These are phyloP conservation scores for Suillus sp. DNA, from an alignment of 768 basidiomycete genomes.

Conservation along the genomic window DNA sequence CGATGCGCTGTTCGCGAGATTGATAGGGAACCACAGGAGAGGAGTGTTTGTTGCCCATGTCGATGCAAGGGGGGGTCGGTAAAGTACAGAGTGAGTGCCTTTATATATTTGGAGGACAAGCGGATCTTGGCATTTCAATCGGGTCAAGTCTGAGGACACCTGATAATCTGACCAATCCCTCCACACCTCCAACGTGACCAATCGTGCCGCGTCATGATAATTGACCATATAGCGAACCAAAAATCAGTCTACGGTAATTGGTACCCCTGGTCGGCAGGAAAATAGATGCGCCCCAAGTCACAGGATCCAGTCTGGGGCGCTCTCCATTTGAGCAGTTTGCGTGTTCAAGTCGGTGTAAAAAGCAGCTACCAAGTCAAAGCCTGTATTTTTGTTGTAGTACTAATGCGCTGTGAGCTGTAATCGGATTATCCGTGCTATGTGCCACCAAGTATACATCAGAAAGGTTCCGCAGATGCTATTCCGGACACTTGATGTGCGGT, in stretches of 20 bases:
- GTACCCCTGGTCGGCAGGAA: background rate
- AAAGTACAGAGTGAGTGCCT: background rate
- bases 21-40: slow-evolving; percentile 29
- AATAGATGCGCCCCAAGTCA: background rate
- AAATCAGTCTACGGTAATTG: background rate
- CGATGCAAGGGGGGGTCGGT: background rate
- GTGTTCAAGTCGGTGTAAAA: background rate
- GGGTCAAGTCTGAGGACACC: background rate
- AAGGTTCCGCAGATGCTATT: background rate
- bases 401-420: background rate
- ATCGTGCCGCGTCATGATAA: background rate
- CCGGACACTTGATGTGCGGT: background rate
- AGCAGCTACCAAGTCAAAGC: background rate
- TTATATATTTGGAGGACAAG: slow-evolving; percentile 3
- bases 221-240: background rate
- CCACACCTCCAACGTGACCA: background rate
- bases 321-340: background rate
- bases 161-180: slow-evolving; percentile 2
- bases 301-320: background rate
- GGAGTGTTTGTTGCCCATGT: slow-evolving; percentile 35
- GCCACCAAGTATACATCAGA: background rate
- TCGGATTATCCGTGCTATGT: background rate
- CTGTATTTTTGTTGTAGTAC: slow-evolving; percentile 4
- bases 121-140: slow-evolving; percentile 5
- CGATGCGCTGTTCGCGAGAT: slow-evolving; percentile 12